Percentiles rank a stretch among this genome's conserved stretches.
phyloP scores from a whole-genome alignment of 805 yeast species.

The Sugiyamaella boreocaroliniensis region DNA sequence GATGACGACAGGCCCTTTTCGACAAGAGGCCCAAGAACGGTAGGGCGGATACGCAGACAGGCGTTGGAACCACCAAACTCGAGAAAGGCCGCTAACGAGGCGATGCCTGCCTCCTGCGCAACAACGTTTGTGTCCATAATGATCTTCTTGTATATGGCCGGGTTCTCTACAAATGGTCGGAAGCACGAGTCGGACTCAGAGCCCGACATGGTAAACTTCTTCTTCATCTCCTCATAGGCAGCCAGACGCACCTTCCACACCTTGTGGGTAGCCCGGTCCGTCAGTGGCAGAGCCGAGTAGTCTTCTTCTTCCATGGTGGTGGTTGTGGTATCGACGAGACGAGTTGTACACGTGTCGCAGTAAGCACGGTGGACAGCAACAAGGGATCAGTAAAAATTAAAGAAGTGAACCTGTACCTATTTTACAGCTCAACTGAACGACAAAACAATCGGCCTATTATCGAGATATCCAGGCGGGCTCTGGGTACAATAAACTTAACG shows the following conservation, averaged over 20 bases:
- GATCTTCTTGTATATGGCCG: constrained; percentile 50
- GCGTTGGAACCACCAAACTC: constrained; percentile 48
- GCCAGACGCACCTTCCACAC: constrained; percentile 81
- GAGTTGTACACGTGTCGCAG: not conserved
- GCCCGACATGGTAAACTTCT: constrained; percentile 46
- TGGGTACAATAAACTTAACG: no score
- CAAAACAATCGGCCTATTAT: no score
- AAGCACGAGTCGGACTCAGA: constrained; percentile 53
- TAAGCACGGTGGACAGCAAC: not conserved
- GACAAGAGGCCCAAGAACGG: constrained; percentile 38
- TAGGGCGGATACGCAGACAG: constrained; percentile 29
- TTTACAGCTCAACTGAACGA: no score
- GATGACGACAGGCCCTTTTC: constrained; percentile 79
- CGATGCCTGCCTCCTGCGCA: constrained; percentile 79
- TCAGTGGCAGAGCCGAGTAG: constrained; percentile 45
- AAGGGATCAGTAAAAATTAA: no score
- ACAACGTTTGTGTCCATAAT: constrained; percentile 80
- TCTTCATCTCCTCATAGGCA: constrained; percentile 66
- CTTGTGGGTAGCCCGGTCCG: constrained; percentile 60
- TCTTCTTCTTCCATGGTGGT: constrained; percentile 16
- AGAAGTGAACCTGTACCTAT: no score
- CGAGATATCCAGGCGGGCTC: no score
- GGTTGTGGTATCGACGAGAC: not conserved
- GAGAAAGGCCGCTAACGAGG: constrained; percentile 47
- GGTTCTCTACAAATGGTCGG: constrained; percentile 42